Conservation (phyloP, 108 stramenopile genomes). For the Fistulifera pelliculosa region DNA sequence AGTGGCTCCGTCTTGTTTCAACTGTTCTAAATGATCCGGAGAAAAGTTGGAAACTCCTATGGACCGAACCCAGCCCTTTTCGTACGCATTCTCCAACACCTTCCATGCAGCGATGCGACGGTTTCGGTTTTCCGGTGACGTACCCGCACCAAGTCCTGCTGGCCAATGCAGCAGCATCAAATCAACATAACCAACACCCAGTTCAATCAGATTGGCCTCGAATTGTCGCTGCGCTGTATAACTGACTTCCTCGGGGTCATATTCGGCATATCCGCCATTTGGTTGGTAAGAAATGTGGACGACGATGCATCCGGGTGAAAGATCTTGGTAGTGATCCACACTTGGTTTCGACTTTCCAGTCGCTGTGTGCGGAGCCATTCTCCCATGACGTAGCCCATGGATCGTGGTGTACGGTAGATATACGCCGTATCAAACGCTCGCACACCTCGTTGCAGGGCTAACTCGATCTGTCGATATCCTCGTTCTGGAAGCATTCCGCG, state of each 20-base stretch:
- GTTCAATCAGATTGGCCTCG: slow-evolving; percentile 16
- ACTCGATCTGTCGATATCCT: slow-evolving; percentile 13
- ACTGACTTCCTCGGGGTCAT: slow-evolving; percentile 21
- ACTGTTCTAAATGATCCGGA: slow-evolving; percentile 22
- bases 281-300: slow-evolving; percentile 9
- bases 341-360: slow-evolving; percentile 13
- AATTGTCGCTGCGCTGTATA: slow-evolving; percentile 7
- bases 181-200: slow-evolving; percentile 29
- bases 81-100: slow-evolving; percentile 22
- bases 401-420: slow-evolving; percentile 17
- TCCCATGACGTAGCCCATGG: slow-evolving; percentile 16
- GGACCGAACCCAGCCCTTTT: slow-evolving; percentile 25
- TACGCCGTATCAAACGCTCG: slow-evolving; percentile 26
- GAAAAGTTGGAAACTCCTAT: slow-evolving; percentile 33
- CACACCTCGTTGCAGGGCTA: slow-evolving; percentile 15
- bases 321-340: slow-evolving; percentile 25
- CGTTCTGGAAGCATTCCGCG: slow-evolving; percentile 21
- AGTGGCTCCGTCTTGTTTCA: slow-evolving; percentile 12
- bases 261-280: slow-evolving; percentile 2
- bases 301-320: slow-evolving; percentile 12
- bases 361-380: slow-evolving; percentile 14
- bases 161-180: slow-evolving; percentile 29
- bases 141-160: slow-evolving; percentile 3
- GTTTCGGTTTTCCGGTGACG: slow-evolving; percentile 2
- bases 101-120: slow-evolving; percentile 30